Percentiles rank a stretch among this genome's conserved stretches.
These are phyloP conservation scores for Hemileccinum rubropunctum DNA, from an alignment of 768 basidiomycete species.

Conservation along the genomic window DNA sequence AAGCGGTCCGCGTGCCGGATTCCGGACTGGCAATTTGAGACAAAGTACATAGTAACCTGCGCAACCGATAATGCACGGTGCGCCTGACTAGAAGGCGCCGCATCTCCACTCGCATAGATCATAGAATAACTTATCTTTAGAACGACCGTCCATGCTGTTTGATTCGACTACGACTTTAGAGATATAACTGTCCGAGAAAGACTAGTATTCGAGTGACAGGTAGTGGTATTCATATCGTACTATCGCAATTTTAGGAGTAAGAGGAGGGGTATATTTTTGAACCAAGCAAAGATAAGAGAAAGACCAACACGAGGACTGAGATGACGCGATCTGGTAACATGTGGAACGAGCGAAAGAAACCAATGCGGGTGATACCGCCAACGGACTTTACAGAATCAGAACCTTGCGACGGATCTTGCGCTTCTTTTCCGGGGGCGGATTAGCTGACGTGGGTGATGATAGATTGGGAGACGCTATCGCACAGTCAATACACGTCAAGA, in stretches of 20 bases:
- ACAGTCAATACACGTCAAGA: not conserved
- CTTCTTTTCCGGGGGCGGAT: constrained; percentile 25
- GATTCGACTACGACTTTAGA: constrained; percentile 5
- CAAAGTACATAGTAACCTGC: too few relatives aligned
- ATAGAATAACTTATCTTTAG: not conserved
- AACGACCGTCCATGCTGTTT: not conserved
- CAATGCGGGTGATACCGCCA: not conserved
- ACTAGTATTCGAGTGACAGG: constrained; percentile 12
- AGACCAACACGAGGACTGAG: constrained; percentile 1
- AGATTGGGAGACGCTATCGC: constrained; percentile 6
- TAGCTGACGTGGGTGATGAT: constrained; percentile 4
- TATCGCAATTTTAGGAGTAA: not conserved
- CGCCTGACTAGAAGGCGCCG: too few relatives aligned
- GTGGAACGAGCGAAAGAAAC: too few relatives aligned
- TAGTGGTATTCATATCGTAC: constrained; percentile 23
- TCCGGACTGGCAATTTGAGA: not conserved
- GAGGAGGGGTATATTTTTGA: constrained; percentile 9
- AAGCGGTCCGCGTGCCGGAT: not conserved
- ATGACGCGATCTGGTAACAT: not conserved
- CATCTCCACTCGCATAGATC: constrained; percentile 11
- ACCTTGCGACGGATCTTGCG: constrained; percentile 32
- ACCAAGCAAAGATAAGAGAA: constrained; percentile 4
- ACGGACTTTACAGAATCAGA: constrained; percentile 20
- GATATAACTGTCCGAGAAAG: constrained; percentile 15
- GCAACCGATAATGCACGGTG: too few relatives aligned